Percentiles rank a stretch among this genome's conserved stretches.
phyloP scores from a whole-genome alignment of 495 filamentous ascomycete genomes.

The Hypoxylon perforatum region DNA sequence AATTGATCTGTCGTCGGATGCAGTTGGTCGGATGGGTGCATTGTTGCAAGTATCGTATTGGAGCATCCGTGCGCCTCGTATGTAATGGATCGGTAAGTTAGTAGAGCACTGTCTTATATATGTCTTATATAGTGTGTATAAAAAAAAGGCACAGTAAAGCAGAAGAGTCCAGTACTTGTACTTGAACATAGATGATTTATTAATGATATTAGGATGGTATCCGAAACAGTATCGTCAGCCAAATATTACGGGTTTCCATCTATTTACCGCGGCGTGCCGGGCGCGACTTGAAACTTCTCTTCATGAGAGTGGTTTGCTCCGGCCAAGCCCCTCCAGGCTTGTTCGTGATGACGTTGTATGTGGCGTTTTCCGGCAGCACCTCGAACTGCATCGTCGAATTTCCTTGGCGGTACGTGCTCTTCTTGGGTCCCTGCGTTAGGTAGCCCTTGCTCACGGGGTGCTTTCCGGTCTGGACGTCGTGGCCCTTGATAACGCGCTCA shows the following conservation, averaged over 20 bases:
- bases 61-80: no score
- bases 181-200: no score
- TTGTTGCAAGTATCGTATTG: no score
- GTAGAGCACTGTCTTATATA: no score
- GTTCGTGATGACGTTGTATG: slow-evolving; percentile 66
- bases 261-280: slow-evolving; percentile 17
- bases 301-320: slow-evolving; percentile 33
- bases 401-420: slow-evolving; percentile 67
- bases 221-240: background rate
- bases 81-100: no score
- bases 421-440: slow-evolving; percentile 59
- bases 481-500: slow-evolving; percentile 64
- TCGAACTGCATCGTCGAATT: slow-evolving; percentile 66
- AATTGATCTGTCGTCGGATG: no score
- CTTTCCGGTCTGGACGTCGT: slow-evolving; percentile 70
- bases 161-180: no score
- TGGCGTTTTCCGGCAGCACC: slow-evolving; percentile 60
- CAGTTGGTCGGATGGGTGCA: no score
- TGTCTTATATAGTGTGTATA: no score
- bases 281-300: slow-evolving; percentile 37
- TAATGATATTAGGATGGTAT: background rate
- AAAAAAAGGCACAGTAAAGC: no score
- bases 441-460: slow-evolving; percentile 48
- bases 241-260: background rate
- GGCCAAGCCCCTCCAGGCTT: slow-evolving; percentile 48